Evolutionary conservation across 257 asterid species (phyloP).

Genomic region (Solanum lignicaule): DNA sequence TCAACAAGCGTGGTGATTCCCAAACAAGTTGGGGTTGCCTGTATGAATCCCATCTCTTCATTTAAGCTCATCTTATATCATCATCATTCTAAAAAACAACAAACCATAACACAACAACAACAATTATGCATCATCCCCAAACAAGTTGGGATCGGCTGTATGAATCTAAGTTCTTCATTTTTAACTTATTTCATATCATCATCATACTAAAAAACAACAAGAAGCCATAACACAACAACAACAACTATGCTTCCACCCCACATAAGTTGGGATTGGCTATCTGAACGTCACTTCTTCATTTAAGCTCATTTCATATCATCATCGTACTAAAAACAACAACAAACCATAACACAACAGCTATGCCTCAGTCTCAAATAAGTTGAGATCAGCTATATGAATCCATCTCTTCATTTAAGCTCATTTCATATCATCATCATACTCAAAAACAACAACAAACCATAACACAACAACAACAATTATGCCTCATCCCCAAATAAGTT

Average conservation of each 20-base stretch:
- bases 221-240: background rate
- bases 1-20: background rate
- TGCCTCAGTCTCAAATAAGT: background rate
- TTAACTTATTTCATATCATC: background rate
- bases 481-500: background rate
- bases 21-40: background rate
- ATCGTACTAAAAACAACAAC: background rate
- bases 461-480: background rate
- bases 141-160: background rate
- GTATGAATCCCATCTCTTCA: background rate
- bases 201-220: background rate
- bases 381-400: background rate
- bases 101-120: background rate
- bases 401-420: background rate
- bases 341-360: background rate
- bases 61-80: background rate
- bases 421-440: background rate
- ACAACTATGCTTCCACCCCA: background rate
- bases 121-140: background rate
- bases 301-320: background rate
- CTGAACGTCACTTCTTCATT: background rate
- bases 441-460: background rate
- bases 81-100: background rate
- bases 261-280: background rate
- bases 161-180: background rate